Percentiles rank a stretch among this genome's conserved stretches.
Evolutionary conservation across 2,329 filamentous ascomycete genomes (phyloP).

Genomic region (Arachnomyces sp.): DNA sequence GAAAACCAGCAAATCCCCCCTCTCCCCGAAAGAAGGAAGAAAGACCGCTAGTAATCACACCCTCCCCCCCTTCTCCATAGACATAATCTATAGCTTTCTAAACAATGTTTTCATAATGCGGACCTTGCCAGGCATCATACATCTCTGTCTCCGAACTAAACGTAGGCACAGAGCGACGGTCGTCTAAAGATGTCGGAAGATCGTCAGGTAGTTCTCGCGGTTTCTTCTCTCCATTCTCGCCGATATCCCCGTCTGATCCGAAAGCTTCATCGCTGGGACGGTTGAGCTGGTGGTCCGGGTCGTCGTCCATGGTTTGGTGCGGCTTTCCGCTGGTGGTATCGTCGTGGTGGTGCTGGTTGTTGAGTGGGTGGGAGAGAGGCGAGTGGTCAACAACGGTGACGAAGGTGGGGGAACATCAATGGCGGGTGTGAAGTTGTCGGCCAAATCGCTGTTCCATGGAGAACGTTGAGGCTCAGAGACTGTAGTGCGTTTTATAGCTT

Average conservation of each 20-base stretch:
- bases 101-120: constrained; percentile 17
- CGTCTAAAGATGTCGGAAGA: constrained; percentile 84
- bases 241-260: not conserved
- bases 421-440: too few relatives aligned
- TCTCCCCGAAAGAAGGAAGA: not conserved
- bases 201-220: constrained; percentile 62
- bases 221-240: constrained; percentile 15
- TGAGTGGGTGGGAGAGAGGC: too few relatives aligned
- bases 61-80: not conserved
- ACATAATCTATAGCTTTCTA: too few relatives aligned
- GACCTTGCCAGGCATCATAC: constrained; percentile 98
- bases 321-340: too few relatives aligned
- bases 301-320: constrained; percentile 25
- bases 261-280: constrained; percentile 10
- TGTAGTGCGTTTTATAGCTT: too few relatives aligned
- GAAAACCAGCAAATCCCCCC: not conserved
- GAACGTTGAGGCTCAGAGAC: too few relatives aligned
- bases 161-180: constrained; percentile 62
- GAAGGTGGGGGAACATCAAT: too few relatives aligned
- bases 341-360: too few relatives aligned
- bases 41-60: not conserved
- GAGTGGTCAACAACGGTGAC: too few relatives aligned
- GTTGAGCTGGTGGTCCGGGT: constrained; percentile 24
- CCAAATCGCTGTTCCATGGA: too few relatives aligned
- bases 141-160: constrained; percentile 84